These are phyloP conservation scores for Geotrichum reessii DNA, from an alignment of 1,139 yeast species.

Conservation along the genomic window DNA sequence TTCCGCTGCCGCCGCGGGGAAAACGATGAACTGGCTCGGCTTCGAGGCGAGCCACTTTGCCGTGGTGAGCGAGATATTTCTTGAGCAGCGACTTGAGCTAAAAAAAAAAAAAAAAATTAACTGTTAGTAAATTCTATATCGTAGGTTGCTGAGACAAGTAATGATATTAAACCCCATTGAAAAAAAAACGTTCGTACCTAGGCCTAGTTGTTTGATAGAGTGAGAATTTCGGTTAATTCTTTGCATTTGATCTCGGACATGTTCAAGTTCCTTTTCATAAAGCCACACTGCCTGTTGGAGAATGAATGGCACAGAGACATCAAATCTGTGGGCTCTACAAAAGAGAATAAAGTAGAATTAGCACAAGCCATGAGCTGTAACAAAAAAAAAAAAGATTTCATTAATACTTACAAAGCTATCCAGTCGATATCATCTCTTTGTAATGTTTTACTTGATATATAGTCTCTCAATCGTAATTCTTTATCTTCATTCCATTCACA, in stretches of 20 bases:
- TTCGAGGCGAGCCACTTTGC: not conserved
- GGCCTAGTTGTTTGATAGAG: conserved; percentile 9
- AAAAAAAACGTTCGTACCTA: not conserved
- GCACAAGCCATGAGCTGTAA: not conserved
- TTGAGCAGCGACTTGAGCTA: conserved; percentile 1
- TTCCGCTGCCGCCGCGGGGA: conserved; percentile 9
- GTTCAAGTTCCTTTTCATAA: conserved; percentile 42
- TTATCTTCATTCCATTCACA: conserved; percentile 40
- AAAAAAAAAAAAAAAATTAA: not conserved
- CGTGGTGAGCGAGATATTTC: not conserved
- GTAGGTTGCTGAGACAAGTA: too few species aligned
- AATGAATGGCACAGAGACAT: conserved; percentile 40
- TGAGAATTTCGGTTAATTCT: conserved; percentile 18
- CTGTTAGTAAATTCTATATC: not conserved
- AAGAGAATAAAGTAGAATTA: conserved; percentile 1
- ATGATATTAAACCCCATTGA: not conserved
- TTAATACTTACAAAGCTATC: conserved; percentile 3
- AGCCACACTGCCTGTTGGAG: conserved; percentile 47
- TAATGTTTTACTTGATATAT: conserved; percentile 34
- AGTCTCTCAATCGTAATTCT: conserved; percentile 41
- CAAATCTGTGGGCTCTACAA: conserved; percentile 32
- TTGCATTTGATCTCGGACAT: conserved; percentile 38
- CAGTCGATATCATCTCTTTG: conserved; percentile 40
- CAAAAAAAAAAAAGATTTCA: too few species aligned
- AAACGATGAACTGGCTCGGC: conserved; percentile 15